phyloP scores from a whole-genome alignment of 2,329 filamentous ascomycete species.

The Sclerotinia borealis region DNA sequence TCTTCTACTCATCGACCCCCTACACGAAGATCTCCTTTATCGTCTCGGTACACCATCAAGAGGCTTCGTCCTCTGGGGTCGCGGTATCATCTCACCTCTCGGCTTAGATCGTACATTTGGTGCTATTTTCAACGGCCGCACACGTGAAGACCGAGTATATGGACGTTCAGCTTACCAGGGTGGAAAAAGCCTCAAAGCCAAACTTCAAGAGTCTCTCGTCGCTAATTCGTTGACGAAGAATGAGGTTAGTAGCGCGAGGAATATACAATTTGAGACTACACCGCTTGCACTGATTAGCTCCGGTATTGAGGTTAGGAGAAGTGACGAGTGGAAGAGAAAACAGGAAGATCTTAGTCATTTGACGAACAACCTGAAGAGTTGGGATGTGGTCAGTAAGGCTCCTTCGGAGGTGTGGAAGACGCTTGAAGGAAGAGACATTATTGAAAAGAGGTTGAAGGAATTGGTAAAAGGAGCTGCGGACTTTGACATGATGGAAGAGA shows the following conservation, averaged over 20 bases:
- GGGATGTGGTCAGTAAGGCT: conserved; percentile 82
- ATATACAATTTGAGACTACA: conserved; percentile 71
- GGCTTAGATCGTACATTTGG: conserved; percentile 75
- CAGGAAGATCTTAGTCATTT: conserved; percentile 79
- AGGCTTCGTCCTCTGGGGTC: conserved; percentile 82
- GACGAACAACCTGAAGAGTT: conserved; percentile 70
- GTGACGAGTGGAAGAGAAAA: conserved; percentile 71
- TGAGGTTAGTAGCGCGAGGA: conserved; percentile 71
- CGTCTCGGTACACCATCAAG: conserved; percentile 59
- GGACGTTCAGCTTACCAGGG: conserved; percentile 72
- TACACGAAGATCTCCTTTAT: conserved; percentile 80
- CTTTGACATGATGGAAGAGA: neutral
- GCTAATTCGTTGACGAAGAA: conserved; percentile 77
- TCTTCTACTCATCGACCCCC: conserved; percentile 76
- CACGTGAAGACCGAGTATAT: conserved; percentile 76
- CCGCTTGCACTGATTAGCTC: conserved; percentile 79
- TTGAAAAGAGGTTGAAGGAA: conserved; percentile 73
- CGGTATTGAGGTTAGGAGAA: conserved; percentile 60
- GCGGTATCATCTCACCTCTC: conserved; percentile 78
- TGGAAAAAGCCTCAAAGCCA: conserved; percentile 81
- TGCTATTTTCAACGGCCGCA: conserved; percentile 75
- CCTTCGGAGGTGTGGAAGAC: conserved; percentile 84
- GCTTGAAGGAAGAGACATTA: conserved; percentile 60
- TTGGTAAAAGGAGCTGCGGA: conserved; percentile 44
- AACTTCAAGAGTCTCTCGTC: conserved; percentile 87